These are phyloP conservation scores for Mitragyna speciosa DNA, from an alignment of 257 asterid species.

Conservation along the genomic window DNA sequence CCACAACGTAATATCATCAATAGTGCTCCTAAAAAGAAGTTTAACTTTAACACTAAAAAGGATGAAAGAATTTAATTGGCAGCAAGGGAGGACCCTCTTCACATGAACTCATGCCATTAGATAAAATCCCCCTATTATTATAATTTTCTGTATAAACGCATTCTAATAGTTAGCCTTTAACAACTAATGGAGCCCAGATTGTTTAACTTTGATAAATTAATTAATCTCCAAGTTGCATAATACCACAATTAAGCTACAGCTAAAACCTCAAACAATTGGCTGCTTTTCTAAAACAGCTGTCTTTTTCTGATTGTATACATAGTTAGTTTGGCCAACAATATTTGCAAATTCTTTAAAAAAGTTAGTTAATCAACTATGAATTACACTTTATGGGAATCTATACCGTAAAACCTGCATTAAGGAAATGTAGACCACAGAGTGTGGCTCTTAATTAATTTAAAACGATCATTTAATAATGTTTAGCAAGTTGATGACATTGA, in stretches of 20 bases:
- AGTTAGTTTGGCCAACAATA: conserved; percentile 6
- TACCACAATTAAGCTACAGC: background rate
- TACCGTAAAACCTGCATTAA: conserved; percentile 13
- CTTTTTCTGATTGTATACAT: background rate
- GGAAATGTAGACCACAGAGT: conserved; percentile 16
- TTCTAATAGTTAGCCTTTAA: background rate
- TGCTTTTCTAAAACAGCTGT: conserved; percentile 4
- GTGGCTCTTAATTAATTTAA: background rate
- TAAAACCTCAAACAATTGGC: conserved; percentile 1
- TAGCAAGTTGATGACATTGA: background rate
- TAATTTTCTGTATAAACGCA: background rate
- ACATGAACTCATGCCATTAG: background rate
- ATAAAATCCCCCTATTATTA: background rate
- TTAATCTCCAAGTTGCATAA: background rate
- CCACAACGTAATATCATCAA: background rate
- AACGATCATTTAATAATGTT: background rate
- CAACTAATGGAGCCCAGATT: background rate
- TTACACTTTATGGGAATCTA: conserved; percentile 16
- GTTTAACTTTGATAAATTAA: background rate
- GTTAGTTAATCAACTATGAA: background rate
- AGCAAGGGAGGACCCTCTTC: background rate
- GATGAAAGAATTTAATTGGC: background rate
- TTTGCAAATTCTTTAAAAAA: background rate
- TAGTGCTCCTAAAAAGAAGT: background rate
- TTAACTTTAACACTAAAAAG: background rate